Base-by-base conservation (phyloP, 2,329 filamentous ascomycete genomes). In the Xylaria sp. region DNA sequence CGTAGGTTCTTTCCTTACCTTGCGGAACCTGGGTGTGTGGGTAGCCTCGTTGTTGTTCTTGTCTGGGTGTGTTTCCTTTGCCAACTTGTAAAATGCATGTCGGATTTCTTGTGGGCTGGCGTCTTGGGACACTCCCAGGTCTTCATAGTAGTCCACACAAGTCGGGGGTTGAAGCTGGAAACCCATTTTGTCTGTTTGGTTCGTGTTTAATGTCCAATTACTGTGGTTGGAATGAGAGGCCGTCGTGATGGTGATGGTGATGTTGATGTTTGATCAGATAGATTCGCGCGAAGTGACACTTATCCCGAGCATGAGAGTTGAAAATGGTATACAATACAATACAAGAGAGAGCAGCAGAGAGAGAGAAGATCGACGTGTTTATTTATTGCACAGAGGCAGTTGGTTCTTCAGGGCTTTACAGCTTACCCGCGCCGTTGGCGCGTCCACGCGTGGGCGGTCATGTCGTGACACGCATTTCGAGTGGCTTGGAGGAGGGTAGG, bases 1-100 rank as follows among this genome's bases (percentile, higher is more conserved):
- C 20, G 20, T 45, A 9, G 17, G n/a, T 53, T 20, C 1, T n/a
- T 3, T 36, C 5, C 36, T 29, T 55, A 65, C 63, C 42, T 65
- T 65, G 44, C 63, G 57, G 20, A 65, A 65, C 3, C 7, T 38
- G 25, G 63, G 51, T 3, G 57, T 45, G 22, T 57, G 33, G 4
- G 36, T 45, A 1, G 42, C 27, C 1, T 51, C 25, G 11, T 53
- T 50, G 11, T 13, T 17, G 9, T 44, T 61, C 57, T 65, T 65
- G 57, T 65, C 63, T 1, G 57, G 63, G 2, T 65, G 63, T 25
- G 63, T 65, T 7, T 59, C 56, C n/a, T 36, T 25, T 1, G 63
- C 63, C 22, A 61, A n/a, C n/a, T n/a, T 56, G 3, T 13, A 44
- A 44, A 50, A 61, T 15, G 63, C 63, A 5, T 50, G 36, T 20